phyloP scores from a whole-genome alignment of 495 filamentous ascomycete genomes.

The Cercophora newfieldiana region DNA sequence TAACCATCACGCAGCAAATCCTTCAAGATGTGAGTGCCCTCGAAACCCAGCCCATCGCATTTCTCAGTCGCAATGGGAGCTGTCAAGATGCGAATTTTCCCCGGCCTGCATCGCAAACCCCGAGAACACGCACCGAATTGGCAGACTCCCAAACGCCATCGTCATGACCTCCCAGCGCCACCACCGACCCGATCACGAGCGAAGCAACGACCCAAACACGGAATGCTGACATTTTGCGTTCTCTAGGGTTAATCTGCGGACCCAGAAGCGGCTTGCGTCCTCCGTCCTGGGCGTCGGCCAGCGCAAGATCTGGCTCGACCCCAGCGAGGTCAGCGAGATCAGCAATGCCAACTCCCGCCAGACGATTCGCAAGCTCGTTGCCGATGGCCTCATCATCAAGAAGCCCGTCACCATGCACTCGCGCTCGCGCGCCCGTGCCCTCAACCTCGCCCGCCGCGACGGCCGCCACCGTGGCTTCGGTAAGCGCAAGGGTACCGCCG shows the following conservation, averaged over 20 bases:
- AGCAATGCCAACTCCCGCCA: conserved; percentile 99
- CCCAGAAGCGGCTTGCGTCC: conserved; percentile 99
- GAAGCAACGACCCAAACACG: conserved; percentile 4
- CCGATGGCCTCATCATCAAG: conserved; percentile 99
- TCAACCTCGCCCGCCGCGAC: conserved; percentile 84
- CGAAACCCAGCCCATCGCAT: conserved; percentile 16
- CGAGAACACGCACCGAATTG: background rate
- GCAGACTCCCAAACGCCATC: conserved; percentile 13
- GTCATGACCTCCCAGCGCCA: conserved; percentile 6
- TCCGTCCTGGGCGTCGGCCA: conserved; percentile 97
- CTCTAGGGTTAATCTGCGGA: conserved; percentile 95
- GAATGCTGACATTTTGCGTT: conserved; percentile 38
- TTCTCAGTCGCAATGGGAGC: conserved; percentile 7
- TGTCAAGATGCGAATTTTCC: background rate
- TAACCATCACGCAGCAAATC: conserved; percentile 47
- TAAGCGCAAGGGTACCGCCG: conserved; percentile 99
- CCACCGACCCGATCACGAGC: conserved; percentile 7
- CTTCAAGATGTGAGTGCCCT: conserved; percentile 56
- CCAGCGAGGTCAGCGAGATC: conserved; percentile 98
- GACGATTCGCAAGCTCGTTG: conserved; percentile 99
- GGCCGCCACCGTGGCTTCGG: conserved; percentile 97
- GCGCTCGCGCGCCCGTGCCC: conserved; percentile 86
- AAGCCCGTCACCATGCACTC: conserved; percentile 99
- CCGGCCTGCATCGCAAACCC: conserved; percentile 10
- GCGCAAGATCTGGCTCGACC: conserved; percentile 99